Conservation (phyloP, 129 eudicot species). For the Arctium lappa region DNA sequence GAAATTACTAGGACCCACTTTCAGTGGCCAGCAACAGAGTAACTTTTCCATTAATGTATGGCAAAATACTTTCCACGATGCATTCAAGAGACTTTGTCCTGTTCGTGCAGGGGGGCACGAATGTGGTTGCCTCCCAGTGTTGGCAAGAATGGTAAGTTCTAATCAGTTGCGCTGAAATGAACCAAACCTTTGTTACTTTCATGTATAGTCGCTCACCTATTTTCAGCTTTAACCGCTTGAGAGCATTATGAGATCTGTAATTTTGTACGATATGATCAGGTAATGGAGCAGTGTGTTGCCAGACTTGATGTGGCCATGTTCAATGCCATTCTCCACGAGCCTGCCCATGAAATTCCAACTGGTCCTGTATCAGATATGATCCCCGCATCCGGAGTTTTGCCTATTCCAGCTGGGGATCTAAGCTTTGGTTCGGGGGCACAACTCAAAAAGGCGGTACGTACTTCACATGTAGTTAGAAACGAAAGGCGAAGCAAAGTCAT, state of each 20-base stretch:
- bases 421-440: slow-evolving; percentile 96
- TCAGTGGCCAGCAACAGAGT: slow-evolving; percentile 59
- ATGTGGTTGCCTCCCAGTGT: slow-evolving; percentile 80
- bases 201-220: background rate
- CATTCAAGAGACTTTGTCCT: slow-evolving; percentile 86
- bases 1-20: slow-evolving; percentile 43
- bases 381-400: slow-evolving; percentile 67
- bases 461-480: background rate
- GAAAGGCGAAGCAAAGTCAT: background rate
- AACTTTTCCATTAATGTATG: slow-evolving; percentile 59
- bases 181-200: background rate
- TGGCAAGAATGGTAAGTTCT: slow-evolving; percentile 65
- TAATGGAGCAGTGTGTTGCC: slow-evolving; percentile 78
- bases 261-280: slow-evolving; percentile 39
- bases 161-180: background rate
- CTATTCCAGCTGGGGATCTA: slow-evolving; percentile 84
- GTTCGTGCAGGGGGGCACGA: slow-evolving; percentile 71
- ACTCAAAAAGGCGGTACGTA: slow-evolving; percentile 76
- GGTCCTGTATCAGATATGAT: slow-evolving; percentile 75
- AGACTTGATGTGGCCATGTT: slow-evolving; percentile 95
- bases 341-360: slow-evolving; percentile 60
- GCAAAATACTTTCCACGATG: slow-evolving; percentile 71
- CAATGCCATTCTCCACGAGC: slow-evolving; percentile 71
- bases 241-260: background rate
- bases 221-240: background rate